Base-by-base conservation (phyloP, 1,284 basidiomycete species). In the Phellinidium pouzarii region DNA sequence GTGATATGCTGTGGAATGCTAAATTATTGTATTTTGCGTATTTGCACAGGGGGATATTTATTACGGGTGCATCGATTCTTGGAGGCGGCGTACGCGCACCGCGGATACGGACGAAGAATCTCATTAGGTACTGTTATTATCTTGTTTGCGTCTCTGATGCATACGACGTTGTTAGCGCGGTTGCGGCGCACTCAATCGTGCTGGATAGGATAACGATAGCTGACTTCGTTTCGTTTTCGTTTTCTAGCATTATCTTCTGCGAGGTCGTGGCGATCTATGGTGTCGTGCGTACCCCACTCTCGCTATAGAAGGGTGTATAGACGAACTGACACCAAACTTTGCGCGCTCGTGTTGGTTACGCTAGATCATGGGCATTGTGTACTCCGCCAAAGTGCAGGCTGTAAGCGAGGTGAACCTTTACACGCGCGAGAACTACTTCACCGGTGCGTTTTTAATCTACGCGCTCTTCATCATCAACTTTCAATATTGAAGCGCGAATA, bases 241-340 rank as follows among this genome's bases (percentile, higher is more conserved):
- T 8, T n/a, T 43, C 9, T 62, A 95, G 93, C 59, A 94, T 99
- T 74, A 98, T 99, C 66, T 98, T 99, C 75, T 98, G 95, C 68
- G 95, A 99, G 75, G 95, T 97, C 60, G 92, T 96, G 20, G 94
- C 93, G 57, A 96, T 96, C 65, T 96, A 95, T 69, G 94, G 89
- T 53, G 90, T 93, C 48, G 92, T 94, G 68, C 58, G 87, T 78
- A 29, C 23, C 19, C 48, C 37, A n/a, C n/a, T n/a, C n/a, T 17
- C 17, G 43, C 31, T 40, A 14, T 29, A 19, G 14, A 8, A 7
- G 3, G 7, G 3, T 8, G 6, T 34, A 14, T 11, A 8, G 31
- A 34, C 8, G 8, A 25, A 9, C 25, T 26, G 23, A 14, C 11
- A 9, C 41, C 37, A 40, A 45, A 36, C 12, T n/a, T n/a, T n/a